Percentiles rank a stretch among this genome's conserved stretches.
phyloP scores from a whole-genome alignment of 2,329 filamentous ascomycete genomes.

The Microsporum canis region DNA sequence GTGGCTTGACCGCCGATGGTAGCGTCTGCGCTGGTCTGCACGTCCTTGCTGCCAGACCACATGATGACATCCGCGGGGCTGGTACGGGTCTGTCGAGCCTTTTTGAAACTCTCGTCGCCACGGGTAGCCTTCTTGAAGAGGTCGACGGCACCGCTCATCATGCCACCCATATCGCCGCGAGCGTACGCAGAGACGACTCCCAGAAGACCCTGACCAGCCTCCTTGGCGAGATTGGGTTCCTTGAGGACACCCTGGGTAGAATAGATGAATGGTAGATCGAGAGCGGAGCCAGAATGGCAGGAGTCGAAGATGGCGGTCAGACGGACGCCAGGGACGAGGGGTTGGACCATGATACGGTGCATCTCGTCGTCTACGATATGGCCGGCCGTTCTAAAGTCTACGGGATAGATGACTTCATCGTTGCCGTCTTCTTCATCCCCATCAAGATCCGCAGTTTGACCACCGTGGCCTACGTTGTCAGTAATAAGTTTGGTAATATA shows the following conservation, averaged over 20 bases:
- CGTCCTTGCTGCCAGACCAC: constrained; percentile 95
- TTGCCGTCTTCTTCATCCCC: constrained; percentile 68
- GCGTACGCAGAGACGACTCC: constrained; percentile 66
- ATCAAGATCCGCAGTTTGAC: constrained; percentile 60
- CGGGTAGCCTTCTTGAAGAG: constrained; percentile 78
- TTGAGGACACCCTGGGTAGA: constrained; percentile 57
- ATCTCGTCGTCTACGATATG: constrained; percentile 72
- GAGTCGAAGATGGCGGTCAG: constrained; percentile 59
- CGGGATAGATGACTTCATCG: constrained; percentile 69
- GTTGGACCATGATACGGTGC: constrained; percentile 63
- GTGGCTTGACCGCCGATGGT: constrained; percentile 80
- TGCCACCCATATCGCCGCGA: constrained; percentile 69
- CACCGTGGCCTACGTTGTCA: constrained; percentile 52
- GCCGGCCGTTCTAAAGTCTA: constrained; percentile 57
- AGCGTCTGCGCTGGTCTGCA: constrained; percentile 89
- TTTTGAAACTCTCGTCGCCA: constrained; percentile 68
- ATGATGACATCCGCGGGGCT: constrained; percentile 92
- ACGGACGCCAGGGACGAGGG: constrained; percentile 71
- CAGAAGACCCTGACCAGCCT: constrained; percentile 53
- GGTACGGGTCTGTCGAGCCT: constrained; percentile 77
- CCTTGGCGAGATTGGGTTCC: constrained; percentile 56
- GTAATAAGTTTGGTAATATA: neutral
- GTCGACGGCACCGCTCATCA: constrained; percentile 66
- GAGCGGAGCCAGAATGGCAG: constrained; percentile 55
- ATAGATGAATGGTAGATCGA: constrained; percentile 58